phyloP scores from a whole-genome alignment of 768 basidiomycete genomes.

The Russula compacta region DNA sequence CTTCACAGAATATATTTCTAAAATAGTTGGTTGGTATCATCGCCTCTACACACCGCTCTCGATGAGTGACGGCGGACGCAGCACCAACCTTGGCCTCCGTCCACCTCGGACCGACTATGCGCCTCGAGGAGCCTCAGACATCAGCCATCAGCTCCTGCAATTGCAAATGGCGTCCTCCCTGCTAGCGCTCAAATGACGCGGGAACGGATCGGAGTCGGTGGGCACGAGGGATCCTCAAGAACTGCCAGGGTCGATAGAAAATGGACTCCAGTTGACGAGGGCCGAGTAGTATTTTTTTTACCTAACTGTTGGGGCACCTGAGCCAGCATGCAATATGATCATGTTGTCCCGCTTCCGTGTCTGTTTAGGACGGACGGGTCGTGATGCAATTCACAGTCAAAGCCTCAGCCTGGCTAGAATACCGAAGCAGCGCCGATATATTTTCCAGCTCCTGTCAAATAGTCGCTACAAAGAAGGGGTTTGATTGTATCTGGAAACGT shows the following conservation, averaged over 20 bases:
- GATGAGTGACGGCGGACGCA: no score
- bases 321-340: no score
- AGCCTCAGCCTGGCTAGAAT: not conserved
- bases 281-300: no score
- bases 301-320: no score
- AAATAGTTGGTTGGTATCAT: no score
- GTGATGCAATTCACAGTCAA: not conserved
- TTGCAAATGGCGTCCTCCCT: not conserved
- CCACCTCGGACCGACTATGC: not conserved
- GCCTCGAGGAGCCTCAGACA: no score
- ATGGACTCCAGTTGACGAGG: no score
- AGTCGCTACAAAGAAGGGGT: not conserved
- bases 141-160: not conserved
- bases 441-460: not conserved
- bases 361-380: not conserved
- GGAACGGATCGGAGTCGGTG: not conserved
- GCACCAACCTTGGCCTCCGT: no score
- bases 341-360: no score
- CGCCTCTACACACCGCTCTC: no score
- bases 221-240: not conserved
- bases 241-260: no score
- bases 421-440: not conserved
- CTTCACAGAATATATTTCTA: no score
- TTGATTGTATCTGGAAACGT: not conserved
- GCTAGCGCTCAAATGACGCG: not conserved